Conservation (phyloP, 2,329 filamentous ascomycete genomes). For the Zasmidium citrigriseum region DNA sequence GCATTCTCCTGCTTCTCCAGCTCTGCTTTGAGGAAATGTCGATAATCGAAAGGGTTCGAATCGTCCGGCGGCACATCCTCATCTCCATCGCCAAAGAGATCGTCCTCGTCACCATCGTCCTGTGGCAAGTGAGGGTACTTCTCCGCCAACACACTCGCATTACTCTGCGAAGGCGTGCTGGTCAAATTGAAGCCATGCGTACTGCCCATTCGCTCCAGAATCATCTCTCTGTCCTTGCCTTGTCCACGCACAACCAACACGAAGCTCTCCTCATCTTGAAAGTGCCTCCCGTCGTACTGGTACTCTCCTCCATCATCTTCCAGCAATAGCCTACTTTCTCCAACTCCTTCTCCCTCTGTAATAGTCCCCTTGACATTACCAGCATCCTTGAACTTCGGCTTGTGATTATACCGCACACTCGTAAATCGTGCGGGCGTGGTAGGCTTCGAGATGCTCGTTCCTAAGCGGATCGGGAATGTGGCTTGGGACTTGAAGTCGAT, state of each 20-base stretch:
- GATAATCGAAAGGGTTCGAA: conserved; percentile 51
- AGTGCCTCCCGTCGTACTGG: conserved; percentile 42
- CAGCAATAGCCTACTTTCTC: conserved; percentile 21
- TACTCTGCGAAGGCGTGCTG: conserved; percentile 65
- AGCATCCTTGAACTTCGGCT: conserved; percentile 37
- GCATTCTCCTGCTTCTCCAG: conserved; percentile 28
- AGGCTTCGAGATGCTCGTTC: conserved; percentile 28
- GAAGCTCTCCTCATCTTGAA: conserved; percentile 67
- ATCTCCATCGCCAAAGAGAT: conserved; percentile 34
- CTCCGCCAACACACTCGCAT: conserved; percentile 63
- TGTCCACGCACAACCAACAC: conserved; percentile 46
- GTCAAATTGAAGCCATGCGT: conserved; percentile 85
- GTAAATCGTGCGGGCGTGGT: conserved; percentile 16
- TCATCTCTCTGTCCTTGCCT: conserved; percentile 27
- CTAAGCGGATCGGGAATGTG: conserved; percentile 32
- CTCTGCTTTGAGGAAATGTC: conserved; percentile 45
- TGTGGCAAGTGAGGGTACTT: conserved; percentile 60
- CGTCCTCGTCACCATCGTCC: conserved; percentile 25
- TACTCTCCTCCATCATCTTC: conserved; percentile 34
- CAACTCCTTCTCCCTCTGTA: conserved; percentile 25
- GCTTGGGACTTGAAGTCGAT: conserved; percentile 30
- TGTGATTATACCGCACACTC: conserved; percentile 46
- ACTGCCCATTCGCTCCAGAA: conserved; percentile 75
- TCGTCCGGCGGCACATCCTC: conserved; percentile 43
- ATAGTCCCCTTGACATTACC: conserved; percentile 21